A percentile compares a stretch with the other conserved stretches of the same genome.
These are phyloP conservation scores for Dorcoceras hygrometricum DNA, from an alignment of 257 asterid species.

Conservation along the genomic window DNA sequence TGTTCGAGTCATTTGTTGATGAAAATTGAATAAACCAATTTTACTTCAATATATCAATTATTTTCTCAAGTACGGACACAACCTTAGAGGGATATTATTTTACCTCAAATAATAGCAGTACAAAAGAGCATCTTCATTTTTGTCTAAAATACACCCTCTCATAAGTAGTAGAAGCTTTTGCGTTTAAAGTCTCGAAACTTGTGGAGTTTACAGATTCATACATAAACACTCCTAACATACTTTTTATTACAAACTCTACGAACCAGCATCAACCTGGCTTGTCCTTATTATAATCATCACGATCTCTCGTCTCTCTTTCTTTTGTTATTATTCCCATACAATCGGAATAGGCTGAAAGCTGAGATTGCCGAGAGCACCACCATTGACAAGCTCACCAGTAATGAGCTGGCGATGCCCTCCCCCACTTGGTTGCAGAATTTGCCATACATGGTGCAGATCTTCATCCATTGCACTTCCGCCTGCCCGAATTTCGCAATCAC, in stretches of 20 bases:
- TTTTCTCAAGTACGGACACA: too few species aligned
- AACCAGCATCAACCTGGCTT: neutral
- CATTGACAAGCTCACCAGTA: conserved; percentile 51
- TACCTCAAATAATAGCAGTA: too few species aligned
- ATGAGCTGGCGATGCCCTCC: conserved; percentile 76
- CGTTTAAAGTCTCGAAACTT: too few species aligned
- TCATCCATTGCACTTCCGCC: conserved; percentile 85
- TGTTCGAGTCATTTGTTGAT: too few species aligned
- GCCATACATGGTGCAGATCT: conserved; percentile 58
- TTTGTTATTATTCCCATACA: conserved; percentile 60
- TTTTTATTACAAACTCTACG: conserved; percentile 5
- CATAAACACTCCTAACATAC: too few species aligned
- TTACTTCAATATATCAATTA: too few species aligned
- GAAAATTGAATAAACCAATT: too few species aligned
- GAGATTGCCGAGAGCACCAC: conserved; percentile 70
- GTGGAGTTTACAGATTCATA: too few species aligned
- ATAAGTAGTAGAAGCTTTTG: too few species aligned
- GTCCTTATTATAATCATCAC: conserved; percentile 28
- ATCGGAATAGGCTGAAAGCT: conserved; percentile 80
- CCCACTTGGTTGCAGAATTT: conserved; percentile 83
- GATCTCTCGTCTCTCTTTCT: conserved; percentile 48
- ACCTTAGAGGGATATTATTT: too few species aligned
- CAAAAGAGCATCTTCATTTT: too few species aligned
- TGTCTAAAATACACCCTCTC: too few species aligned
- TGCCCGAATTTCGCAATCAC: conserved; percentile 70